These are phyloP conservation scores for Venustampulla echinocandica DNA, from an alignment of 495 filamentous ascomycete genomes.

Conservation along the genomic window DNA sequence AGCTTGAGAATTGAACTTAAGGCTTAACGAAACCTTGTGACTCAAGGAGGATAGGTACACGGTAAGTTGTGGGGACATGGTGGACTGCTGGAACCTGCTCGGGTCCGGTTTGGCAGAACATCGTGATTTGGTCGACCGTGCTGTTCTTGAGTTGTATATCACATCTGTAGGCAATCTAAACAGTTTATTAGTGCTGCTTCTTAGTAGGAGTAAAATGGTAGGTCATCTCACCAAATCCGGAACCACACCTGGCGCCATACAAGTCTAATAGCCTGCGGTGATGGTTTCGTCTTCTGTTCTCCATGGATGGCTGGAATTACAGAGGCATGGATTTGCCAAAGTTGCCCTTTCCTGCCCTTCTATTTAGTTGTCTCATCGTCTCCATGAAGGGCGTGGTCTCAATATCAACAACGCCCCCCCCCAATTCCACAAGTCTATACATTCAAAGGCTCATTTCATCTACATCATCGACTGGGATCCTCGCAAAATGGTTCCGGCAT, in stretches of 20 bases:
- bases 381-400: slow-evolving; percentile 88
- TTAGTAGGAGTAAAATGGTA: too few species aligned
- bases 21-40: slow-evolving; percentile 61
- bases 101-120: slow-evolving; percentile 70
- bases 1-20: slow-evolving; percentile 54
- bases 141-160: slow-evolving; percentile 56
- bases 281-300: slow-evolving; percentile 98
- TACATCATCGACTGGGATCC: slow-evolving; percentile 83
- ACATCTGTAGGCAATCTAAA: slow-evolving; percentile 84
- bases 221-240: slow-evolving; percentile 65
- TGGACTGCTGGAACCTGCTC: slow-evolving; percentile 79
- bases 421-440: slow-evolving; percentile 80
- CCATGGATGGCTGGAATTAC: slow-evolving; percentile 63
- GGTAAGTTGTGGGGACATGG: slow-evolving; percentile 80
- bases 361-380: slow-evolving; percentile 68
- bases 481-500: slow-evolving; percentile 77
- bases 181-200: neutral
- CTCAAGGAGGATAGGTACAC: slow-evolving; percentile 83
- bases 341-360: slow-evolving; percentile 65
- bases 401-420: slow-evolving; percentile 82
- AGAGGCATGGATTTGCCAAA: slow-evolving; percentile 83
- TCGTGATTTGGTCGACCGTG: slow-evolving; percentile 84
- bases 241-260: slow-evolving; percentile 66
- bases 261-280: slow-evolving; percentile 78
- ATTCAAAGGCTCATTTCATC: slow-evolving; percentile 67